Evolutionary conservation across 768 basidiomycete genomes (phyloP), one percentile per base, ranked within the genome.

Genomic region (Termitomyces sp.): DNA sequence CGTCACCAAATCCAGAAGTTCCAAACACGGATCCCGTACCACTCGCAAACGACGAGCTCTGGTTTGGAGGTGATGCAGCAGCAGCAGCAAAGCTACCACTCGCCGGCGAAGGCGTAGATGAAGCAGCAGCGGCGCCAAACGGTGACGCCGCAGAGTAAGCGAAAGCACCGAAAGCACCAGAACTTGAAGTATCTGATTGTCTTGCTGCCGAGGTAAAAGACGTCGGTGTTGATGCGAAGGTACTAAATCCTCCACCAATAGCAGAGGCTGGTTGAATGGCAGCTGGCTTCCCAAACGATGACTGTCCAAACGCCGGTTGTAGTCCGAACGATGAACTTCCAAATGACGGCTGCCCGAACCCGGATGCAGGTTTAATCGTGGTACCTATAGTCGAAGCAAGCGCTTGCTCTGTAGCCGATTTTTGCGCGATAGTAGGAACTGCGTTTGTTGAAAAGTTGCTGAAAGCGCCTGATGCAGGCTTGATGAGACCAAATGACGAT

Each of bases 391-490:
- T 6, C 11, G 37, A 28, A 40, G 11, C 49, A 40, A 25, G 61
- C 21, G 52, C 59, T 57, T 59, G 43, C 34, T 50, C 51, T 9
- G 48, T 59, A 23, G 47, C 39, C 5, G 50, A 28, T 27, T 56
- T 37, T 32, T 58, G 42, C 23, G 50, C 58, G 21, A 40, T 52
- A n/a, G 49, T 40, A 30, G 56, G n/a, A n/a, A n/a, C 21, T 10
- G 39, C 11, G 23, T 47, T 47, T 35, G 59, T n/a, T 34, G 55
- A 17, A 41, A 57, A 54, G 56, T 60, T 73, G 35, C 74, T 75
- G 63, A 82, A 80, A 0, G 78, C 80, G 14, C 77, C 78, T 44
- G 67, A 54, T 3, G 76, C 72, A 32, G 76, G 76, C 51, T 75
- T 76, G 40, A 75, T 62, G 14, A 69, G 43, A 51, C 68, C 67